A percentile compares a stretch with the other conserved stretches of the same genome.
phyloP scores from a whole-genome alignment of 352 stramenopile genomes.

The Pythium dissimile region DNA sequence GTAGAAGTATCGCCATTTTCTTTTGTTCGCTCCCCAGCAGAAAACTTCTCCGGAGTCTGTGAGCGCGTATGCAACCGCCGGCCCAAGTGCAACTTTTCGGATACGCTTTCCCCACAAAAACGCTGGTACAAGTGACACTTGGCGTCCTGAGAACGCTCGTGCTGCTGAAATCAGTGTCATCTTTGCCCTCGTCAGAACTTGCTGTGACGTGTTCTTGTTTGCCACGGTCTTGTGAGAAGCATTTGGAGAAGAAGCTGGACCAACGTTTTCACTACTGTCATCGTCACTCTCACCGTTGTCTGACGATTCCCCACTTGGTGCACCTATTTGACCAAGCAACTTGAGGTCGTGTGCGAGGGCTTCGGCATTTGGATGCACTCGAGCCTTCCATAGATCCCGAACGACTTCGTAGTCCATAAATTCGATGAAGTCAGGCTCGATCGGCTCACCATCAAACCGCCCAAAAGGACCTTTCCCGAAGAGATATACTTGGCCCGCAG shows the following conservation, averaged over 20 bases:
- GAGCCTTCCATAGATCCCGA: conserved; percentile 48
- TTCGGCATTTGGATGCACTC: conserved; percentile 37
- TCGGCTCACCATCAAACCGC: conserved; percentile 55
- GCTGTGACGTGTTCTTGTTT: neutral
- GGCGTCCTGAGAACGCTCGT: conserved; percentile 41
- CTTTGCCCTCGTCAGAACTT: conserved; percentile 20
- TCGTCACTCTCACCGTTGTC: neutral
- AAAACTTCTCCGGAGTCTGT: conserved; percentile 70
- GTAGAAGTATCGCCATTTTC: conserved; percentile 72
- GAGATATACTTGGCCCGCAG: conserved; percentile 72
- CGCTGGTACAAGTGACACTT: conserved; percentile 59
- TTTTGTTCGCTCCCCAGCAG: conserved; percentile 73
- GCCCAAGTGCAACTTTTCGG: conserved; percentile 43
- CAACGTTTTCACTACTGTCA: neutral
- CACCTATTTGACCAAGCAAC: neutral
- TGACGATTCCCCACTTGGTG: neutral
- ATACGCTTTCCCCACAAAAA: conserved; percentile 78
- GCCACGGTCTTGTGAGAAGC: neutral
- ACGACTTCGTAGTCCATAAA: conserved; percentile 70
- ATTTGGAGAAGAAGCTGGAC: neutral
- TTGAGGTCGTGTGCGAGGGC: conserved; percentile 4
- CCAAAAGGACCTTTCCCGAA: conserved; percentile 68
- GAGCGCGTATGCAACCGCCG: conserved; percentile 53
- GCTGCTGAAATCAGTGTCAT: conserved; percentile 37
- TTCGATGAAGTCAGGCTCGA: conserved; percentile 61